These are phyloP conservation scores for Stereocaulon alpinum DNA, from an alignment of 495 filamentous ascomycete genomes.

Conservation along the genomic window DNA sequence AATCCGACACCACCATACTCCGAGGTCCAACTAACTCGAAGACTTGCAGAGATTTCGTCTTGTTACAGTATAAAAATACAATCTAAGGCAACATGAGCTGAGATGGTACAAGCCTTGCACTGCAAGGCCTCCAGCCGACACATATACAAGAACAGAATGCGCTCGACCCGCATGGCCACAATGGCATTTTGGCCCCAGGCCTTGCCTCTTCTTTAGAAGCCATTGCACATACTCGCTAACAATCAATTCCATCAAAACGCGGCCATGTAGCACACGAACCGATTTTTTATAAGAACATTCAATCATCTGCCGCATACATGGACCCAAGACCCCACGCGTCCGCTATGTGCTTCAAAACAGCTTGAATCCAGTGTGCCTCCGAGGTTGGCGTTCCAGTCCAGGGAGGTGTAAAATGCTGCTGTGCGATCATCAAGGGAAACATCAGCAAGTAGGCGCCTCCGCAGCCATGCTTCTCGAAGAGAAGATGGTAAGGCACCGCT, in stretches of 20 bases:
- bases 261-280: neutral
- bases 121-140: too few relatives aligned
- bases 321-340: slow-evolving; percentile 5
- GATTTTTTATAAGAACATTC: neutral
- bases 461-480: slow-evolving; percentile 11
- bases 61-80: too few relatives aligned
- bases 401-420: slow-evolving; percentile 1
- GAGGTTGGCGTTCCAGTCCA: neutral
- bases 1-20: too few relatives aligned
- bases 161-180: too few relatives aligned
- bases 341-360: neutral
- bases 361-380: slow-evolving; percentile 9
- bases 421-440: slow-evolving; percentile 4
- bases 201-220: too few relatives aligned
- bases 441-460: slow-evolving; percentile 6
- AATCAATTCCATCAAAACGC: neutral
- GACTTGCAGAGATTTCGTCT: too few relatives aligned
- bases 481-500: slow-evolving; percentile 9
- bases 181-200: too few relatives aligned
- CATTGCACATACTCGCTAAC: too few relatives aligned
- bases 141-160: too few relatives aligned
- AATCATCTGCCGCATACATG: slow-evolving; percentile 1
- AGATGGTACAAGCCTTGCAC: too few relatives aligned
- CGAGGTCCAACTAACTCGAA: too few relatives aligned
- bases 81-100: too few relatives aligned